Conservation (phyloP, 2,329 filamentous ascomycete genomes). For the Colletotrichum sp. region DNA sequence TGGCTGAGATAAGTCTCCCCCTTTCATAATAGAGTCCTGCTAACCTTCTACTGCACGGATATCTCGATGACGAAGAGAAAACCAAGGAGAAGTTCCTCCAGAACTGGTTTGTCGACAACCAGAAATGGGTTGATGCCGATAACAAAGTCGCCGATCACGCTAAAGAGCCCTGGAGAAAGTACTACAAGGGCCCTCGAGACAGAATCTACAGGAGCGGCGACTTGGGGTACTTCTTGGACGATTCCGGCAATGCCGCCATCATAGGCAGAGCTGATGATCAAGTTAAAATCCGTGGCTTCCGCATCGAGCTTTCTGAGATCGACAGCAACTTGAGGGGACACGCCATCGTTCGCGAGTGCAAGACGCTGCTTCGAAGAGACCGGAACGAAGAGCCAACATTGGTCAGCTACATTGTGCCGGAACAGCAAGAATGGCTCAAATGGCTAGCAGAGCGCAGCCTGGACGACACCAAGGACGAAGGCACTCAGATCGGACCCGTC, state of each 20-base stretch:
- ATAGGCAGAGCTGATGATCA: conserved; percentile 83
- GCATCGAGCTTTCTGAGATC: conserved; percentile 73
- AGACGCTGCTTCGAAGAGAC: conserved; percentile 81
- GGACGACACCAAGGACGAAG: conserved; percentile 48
- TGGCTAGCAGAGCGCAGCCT: background rate
- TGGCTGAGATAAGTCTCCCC: conserved; percentile 37
- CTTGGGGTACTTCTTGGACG: conserved; percentile 63
- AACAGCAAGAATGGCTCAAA: background rate
- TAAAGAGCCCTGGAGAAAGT: conserved; percentile 75
- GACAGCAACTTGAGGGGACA: background rate
- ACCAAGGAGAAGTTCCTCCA: conserved; percentile 40
- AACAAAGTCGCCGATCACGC: conserved; percentile 42
- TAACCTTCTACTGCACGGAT: conserved; percentile 59
- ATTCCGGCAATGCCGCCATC: conserved; percentile 72
- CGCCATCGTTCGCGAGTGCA: background rate
- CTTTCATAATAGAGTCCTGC: background rate
- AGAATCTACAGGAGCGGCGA: conserved; percentile 76
- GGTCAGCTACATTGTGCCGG: conserved; percentile 81
- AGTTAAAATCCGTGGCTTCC: conserved; percentile 95
- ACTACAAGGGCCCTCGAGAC: conserved; percentile 83
- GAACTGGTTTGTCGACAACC: conserved; percentile 85
- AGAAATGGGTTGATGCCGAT: conserved; percentile 71
- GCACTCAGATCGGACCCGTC: conserved; percentile 47
- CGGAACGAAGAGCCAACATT: conserved; percentile 84
- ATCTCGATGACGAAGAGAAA: conserved; percentile 73